A percentile compares a stretch with the other conserved stretches of the same genome.
phyloP scores from a whole-genome alignment of 2,329 filamentous ascomycete genomes.

The Exophiala sideris region DNA sequence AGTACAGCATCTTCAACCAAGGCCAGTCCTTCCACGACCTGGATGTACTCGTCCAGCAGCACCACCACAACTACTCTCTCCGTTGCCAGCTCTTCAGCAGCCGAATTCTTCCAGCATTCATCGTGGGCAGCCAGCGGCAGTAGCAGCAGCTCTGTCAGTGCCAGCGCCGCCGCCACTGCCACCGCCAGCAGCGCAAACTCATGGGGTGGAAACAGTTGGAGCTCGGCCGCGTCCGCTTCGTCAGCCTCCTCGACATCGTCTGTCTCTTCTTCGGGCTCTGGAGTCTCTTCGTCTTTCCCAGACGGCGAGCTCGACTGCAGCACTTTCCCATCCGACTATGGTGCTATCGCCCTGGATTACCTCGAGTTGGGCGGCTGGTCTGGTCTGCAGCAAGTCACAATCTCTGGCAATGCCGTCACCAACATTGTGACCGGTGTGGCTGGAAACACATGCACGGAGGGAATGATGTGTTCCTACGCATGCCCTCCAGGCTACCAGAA shows the following conservation, averaged over 20 bases:
- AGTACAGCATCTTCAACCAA: conserved; percentile 11
- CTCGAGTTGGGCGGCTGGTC: conserved; percentile 71
- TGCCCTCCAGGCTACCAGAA: conserved; percentile 92
- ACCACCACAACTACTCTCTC: conserved; percentile 37
- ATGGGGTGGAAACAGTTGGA: conserved; percentile 27
- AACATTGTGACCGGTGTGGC: conserved; percentile 63
- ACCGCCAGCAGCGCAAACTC: not conserved
- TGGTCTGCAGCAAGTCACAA: conserved; percentile 67
- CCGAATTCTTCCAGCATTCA: conserved; percentile 50
- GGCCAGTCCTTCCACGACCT: conserved; percentile 28
- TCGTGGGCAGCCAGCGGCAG: too few species aligned
- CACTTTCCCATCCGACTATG: conserved; percentile 75
- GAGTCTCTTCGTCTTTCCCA: conserved; percentile 68
- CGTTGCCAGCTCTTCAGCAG: conserved; percentile 26
- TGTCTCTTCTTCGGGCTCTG: conserved; percentile 39
- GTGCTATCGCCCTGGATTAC: conserved; percentile 68
- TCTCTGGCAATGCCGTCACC: conserved; percentile 54
- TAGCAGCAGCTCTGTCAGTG: not conserved
- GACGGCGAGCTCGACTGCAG: conserved; percentile 69
- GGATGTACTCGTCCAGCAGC: conserved; percentile 15
- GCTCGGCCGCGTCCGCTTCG: conserved; percentile 30
- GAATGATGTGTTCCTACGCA: conserved; percentile 83
- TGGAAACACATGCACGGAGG: conserved; percentile 59
- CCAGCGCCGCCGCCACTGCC: not conserved
- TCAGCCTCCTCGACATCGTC: conserved; percentile 25